Conservation (phyloP, 73 alveolate genomes). For the Paramecium caudatum region DNA sequence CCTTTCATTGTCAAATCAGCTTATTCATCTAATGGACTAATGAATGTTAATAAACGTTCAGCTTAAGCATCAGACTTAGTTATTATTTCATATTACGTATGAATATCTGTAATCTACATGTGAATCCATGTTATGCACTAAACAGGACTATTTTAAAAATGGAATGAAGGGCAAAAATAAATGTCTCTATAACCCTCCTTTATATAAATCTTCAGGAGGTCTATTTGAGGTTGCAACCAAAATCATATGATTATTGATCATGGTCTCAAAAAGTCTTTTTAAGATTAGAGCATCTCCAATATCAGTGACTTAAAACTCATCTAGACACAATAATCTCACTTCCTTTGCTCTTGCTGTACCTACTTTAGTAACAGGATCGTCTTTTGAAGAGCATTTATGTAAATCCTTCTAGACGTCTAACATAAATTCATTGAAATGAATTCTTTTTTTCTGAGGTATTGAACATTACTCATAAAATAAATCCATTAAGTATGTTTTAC, state of each 20-base stretch:
- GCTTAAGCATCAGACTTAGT: constrained; percentile 32
- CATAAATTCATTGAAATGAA: constrained; percentile 96
- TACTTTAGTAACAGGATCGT: constrained; percentile 88
- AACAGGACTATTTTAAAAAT: constrained; percentile 77
- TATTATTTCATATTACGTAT: constrained; percentile 70
- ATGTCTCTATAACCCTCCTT: constrained; percentile 88
- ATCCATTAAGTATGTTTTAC: constrained; percentile 96
- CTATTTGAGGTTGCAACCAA: constrained; percentile 92
- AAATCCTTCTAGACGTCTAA: constrained; percentile 88
- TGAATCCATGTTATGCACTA: constrained; percentile 82
- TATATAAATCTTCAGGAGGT: constrained; percentile 95
- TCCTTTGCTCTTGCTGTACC: constrained; percentile 84
- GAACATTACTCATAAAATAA: constrained; percentile 86
- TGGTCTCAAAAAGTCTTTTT: constrained; percentile 88
- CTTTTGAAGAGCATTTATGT: constrained; percentile 76
- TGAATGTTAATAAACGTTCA: constrained; percentile 62
- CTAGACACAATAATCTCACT: constrained; percentile 86
- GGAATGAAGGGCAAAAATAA: constrained; percentile 92
- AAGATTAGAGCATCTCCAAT: constrained; percentile 97
- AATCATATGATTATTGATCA: constrained; percentile 85
- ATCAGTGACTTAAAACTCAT: constrained; percentile 95
- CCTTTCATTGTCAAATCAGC: constrained; percentile 72
- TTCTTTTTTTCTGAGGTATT: constrained; percentile 81
- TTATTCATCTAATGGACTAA: constrained; percentile 75
- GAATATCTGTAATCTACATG: constrained; percentile 82